Evolutionary conservation across 768 basidiomycete species (phyloP), one percentile per base, ranked within the genome.

Genomic region (Boletus pseudo-olivaceus): DNA sequence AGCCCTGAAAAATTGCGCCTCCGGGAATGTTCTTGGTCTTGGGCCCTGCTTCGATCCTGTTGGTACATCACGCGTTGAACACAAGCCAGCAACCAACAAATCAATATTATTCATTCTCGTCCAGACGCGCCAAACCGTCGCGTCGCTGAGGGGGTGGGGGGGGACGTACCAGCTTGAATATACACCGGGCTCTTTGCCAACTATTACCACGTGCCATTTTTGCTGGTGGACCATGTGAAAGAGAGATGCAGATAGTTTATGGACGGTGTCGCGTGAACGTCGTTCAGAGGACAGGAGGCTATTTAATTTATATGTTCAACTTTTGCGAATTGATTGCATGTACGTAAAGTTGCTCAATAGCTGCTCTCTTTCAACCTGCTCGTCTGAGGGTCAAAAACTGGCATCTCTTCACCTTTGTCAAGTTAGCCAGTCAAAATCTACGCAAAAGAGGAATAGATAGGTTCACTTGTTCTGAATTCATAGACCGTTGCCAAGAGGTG

Each of bases 1-100:
- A 82, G 42, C 77, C 69, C 54, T 83, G 73, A 58, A 73, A 63
- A 7, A 76, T 56, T 3, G 78, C 65, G 33, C 73, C 75, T 32
- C 72, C 73, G 9, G 76, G 67, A 10, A 82, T 72, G 5, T 75
- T 70, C 49, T 60, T 74, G 11, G 79, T 76, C 49, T 77, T 69
- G 8, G 76, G 73, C 1, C 66, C 71, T 17, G 72, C 75, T 60
- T 80, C 75, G 10, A 75, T 62, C 82, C 82, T 83, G 60, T 63
- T 50, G 38, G 35, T 48, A 40, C 58, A 15, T 43, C 39, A 32
- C 35, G 34, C 49, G 44, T 46, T 48, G 26, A 23, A 46, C 26
- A 43, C 39, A 45, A 51, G 35, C 37, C 59, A 55, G 41, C 51
- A 49, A 49, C 44, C 54, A 45, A 41, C 32, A 10, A 65, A 62